These are phyloP conservation scores for Solanum gandarillasii DNA, from an alignment of 257 asterid species.

Conservation along the genomic window DNA sequence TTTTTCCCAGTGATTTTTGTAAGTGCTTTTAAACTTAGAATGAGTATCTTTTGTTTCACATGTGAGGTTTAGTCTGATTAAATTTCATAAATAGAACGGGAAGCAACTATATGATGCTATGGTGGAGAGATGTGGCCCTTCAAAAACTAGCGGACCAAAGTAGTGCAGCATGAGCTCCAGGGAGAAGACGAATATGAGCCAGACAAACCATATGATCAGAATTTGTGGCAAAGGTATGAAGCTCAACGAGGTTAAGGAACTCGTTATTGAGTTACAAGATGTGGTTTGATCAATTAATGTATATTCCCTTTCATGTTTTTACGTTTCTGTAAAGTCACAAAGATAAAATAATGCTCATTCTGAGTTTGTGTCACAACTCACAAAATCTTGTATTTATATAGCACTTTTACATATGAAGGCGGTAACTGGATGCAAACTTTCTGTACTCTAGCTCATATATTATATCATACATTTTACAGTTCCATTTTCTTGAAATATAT, in stretches of 20 bases:
- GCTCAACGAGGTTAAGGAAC: not conserved
- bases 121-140: slow-evolving; percentile 87
- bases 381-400: not conserved
- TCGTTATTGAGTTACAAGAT: not conserved
- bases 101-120: slow-evolving; percentile 85
- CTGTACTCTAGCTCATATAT: not conserved
- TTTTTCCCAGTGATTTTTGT: slow-evolving; percentile 92
- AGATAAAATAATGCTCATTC: not conserved
- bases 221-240: slow-evolving; percentile 16
- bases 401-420: not conserved
- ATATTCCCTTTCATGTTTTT: not conserved
- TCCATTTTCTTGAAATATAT: not conserved
- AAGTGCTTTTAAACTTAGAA: slow-evolving; percentile 15
- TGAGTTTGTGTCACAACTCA: not conserved
- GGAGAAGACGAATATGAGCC: not conserved
- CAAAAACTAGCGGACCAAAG: slow-evolving; percentile 72
- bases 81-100: slow-evolving; percentile 47
- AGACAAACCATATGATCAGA: not conserved
- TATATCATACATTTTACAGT: not conserved
- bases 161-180: slow-evolving; percentile 7
- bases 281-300: not conserved
- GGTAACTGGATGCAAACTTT: not conserved
- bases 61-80: not conserved
- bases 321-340: not conserved
- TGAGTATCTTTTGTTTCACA: not conserved